Evolutionary conservation across 2,329 filamentous ascomycete species (phyloP).

Genomic region (Xylariomycetidae sp.): DNA sequence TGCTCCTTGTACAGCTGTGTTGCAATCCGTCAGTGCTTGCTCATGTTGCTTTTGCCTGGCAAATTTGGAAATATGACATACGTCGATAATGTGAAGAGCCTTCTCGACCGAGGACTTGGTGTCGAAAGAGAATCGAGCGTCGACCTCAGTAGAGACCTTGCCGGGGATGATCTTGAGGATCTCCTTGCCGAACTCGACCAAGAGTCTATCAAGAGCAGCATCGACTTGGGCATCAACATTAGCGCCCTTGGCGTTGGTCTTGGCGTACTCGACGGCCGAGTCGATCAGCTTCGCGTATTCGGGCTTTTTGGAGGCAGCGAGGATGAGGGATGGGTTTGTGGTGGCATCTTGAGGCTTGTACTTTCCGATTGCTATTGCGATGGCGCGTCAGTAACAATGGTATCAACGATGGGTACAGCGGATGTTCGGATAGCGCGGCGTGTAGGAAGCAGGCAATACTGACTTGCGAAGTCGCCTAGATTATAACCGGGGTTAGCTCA

Average conservation of each 20-base stretch:
- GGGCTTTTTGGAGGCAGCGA: conserved; percentile 95
- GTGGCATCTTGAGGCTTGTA: conserved; percentile 99
- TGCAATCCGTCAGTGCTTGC: not conserved
- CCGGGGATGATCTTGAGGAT: conserved; percentile 96
- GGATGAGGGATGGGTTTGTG: conserved; percentile 98
- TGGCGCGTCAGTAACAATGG: no score
- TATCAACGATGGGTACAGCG: no score
- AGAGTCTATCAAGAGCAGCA: conserved; percentile 81
- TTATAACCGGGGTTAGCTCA: no score
- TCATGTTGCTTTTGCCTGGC: no score
- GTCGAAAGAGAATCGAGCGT: conserved; percentile 93
- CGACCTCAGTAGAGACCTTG: conserved; percentile 98
- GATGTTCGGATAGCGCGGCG: conserved; percentile 1
- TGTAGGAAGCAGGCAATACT: conserved; percentile 34
- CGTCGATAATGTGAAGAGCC: conserved; percentile 94
- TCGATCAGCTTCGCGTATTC: conserved; percentile 95
- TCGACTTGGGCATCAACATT: conserved; percentile 80
- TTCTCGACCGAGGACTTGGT: conserved; percentile 89
- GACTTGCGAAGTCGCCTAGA: conserved; percentile 72
- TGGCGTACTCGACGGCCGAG: conserved; percentile 77
- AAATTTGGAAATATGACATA: conserved; percentile 51
- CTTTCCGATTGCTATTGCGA: conserved; percentile 80
- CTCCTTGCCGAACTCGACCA: conserved; percentile 97
- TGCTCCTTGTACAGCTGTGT: conserved; percentile 84
- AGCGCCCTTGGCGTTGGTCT: conserved; percentile 70